Evolutionary conservation across 495 filamentous ascomycete genomes (phyloP), one percentile per base, ranked within the genome.

Genomic region (Xylaria intraflava): DNA sequence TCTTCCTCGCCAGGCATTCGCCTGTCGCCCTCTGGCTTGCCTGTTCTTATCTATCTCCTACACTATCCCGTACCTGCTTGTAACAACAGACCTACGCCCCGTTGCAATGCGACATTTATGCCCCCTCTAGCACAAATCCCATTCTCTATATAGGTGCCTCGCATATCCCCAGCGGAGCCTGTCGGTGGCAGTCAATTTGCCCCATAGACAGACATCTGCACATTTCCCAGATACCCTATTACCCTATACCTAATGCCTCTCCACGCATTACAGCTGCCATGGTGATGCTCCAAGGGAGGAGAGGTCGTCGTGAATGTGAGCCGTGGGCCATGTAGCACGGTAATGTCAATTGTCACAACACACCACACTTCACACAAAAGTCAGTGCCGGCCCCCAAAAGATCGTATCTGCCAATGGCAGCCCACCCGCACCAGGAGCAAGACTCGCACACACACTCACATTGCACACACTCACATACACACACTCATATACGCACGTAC

Each of bases 1-100:
- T n/a, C n/a, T n/a, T n/a, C n/a, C n/a, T n/a, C n/a, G n/a, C n/a
- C n/a, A n/a, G n/a, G n/a, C n/a, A n/a, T n/a, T n/a, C n/a, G n/a
- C n/a, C n/a, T n/a, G n/a, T n/a, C n/a, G 33, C 20, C 10, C 30
- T 49, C 31, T 49, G 47, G 33, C 47, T 49, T 49, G 49, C 36
- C 23, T 41, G n/a, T 24, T 33, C 43, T 26, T 51, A 51, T 43
- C 41, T 27, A 51, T n/a, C n/a, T n/a, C n/a, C n/a, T n/a, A n/a
- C n/a, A n/a, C n/a, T n/a, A n/a, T n/a, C n/a, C n/a, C n/a, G n/a
- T n/a, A n/a, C n/a, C n/a, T n/a, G n/a, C n/a, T n/a, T n/a, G n/a
- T n/a, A 40, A 10, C 11, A 40, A 42, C 31, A 24, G 19, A 16
- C 11, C 24, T 14, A 27, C 24, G 36, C 19, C 26, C 48, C 23